Evolutionary conservation across 1,284 basidiomycete genomes (phyloP), one percentile per base, ranked within the genome.

Genomic region (Rugosomyces carneus): DNA sequence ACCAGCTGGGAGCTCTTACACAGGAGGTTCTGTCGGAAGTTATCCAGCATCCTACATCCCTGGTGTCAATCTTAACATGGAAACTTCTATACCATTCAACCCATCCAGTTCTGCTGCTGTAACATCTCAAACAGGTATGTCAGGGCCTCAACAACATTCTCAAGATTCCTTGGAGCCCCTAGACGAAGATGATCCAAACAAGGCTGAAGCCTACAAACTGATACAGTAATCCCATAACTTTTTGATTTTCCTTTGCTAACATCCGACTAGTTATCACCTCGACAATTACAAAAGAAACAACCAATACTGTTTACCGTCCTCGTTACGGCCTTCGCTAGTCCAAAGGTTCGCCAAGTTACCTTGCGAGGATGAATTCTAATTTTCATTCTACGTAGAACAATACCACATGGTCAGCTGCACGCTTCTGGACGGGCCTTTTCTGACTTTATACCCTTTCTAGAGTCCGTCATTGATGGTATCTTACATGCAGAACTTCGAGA

Each of bases 381-480:
- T 48, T 47, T 31, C 47, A 44, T 45, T 43, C 36, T 50, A 34
- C 34, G 16, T 50, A 87, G 86, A 57, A 89, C 89, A 3, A 80
- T 94, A 36, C 86, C 90, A 44, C 92, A 95, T 61, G 90, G 87
- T 80, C 49, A 50, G 70, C 57, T 40, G 27, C 15, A 16, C n/a
- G 15, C 31, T 18, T 43, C 9, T 49, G 20, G 27, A 21, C 47
- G 31, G 34, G 24, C 32, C 16, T 37, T 6, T 9, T 39, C 23
- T 36, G 32, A 45, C 19, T 52, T 29, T 18, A 19, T 39, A 48
- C 43, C 19, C 44, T 27, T 16, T 50, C 26, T 57, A 89, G 86
- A 93, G 64, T 87, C 89, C 55, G 77, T 88, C n/a, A 90, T 94
- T 57, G 92, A 94, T 63, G 80, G 82, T 34, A 82, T 94, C 42